Percentiles rank a stretch among this genome's conserved stretches.
Evolutionary conservation across 1,139 yeast genomes (phyloP).

Genomic region (Hansenula lynferdii): DNA sequence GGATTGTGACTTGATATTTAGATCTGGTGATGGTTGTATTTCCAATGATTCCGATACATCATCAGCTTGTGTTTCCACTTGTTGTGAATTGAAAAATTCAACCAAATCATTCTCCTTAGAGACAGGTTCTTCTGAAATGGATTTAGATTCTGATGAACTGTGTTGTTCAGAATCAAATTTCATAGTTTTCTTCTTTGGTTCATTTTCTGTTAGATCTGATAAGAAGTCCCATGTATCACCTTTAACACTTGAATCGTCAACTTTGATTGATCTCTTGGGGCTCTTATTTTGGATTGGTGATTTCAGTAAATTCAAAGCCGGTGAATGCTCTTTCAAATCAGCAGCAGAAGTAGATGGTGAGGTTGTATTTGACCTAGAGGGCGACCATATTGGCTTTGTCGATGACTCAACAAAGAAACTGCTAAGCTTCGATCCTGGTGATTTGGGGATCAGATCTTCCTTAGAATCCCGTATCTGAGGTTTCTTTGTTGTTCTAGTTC

Average conservation of each 20-base stretch:
- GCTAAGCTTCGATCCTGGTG: slow-evolving; percentile 1
- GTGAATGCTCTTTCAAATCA: no score
- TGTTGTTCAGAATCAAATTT: background rate
- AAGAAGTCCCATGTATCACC: slow-evolving; percentile 17
- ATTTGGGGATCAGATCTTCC: background rate
- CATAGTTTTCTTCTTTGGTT: slow-evolving; percentile 3
- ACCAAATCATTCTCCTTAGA: background rate
- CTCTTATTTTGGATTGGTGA: background rate
- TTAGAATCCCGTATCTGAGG: background rate
- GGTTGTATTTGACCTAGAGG: slow-evolving; percentile 7
- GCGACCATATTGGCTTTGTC: slow-evolving; percentile 19
- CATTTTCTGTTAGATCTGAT: slow-evolving; percentile 3
- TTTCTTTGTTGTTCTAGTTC: background rate
- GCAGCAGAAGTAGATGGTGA: no score
- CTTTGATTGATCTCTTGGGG: background rate
- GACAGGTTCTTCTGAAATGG: background rate
- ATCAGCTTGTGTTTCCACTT: background rate
- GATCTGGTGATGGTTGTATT: slow-evolving; percentile 1
- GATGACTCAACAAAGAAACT: slow-evolving; percentile 18
- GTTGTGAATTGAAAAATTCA: background rate
- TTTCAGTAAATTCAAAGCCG: no score
- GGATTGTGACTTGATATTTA: slow-evolving; percentile 2
- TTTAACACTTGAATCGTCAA: background rate
- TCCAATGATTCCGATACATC: background rate
- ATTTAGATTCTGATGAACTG: background rate